Evolutionary conservation across 179 eudicot genomes (phyloP), one percentile per base, ranked within the genome.

Genomic region (Vitellaria paradoxa): DNA sequence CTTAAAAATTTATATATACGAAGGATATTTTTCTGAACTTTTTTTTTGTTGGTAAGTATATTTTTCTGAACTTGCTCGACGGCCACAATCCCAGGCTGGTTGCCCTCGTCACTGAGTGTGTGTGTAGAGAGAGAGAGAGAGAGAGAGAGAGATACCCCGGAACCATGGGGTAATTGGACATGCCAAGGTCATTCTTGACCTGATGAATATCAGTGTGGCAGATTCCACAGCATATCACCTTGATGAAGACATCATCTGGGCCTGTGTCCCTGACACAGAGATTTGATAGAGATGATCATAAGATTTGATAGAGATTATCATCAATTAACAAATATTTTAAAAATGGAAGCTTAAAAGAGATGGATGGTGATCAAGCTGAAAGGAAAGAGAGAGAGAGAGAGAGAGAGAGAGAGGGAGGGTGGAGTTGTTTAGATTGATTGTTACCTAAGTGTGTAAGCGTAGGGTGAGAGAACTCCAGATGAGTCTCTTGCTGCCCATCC

Each of bases 401-500:
- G 26, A 65, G 9, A 24, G 2, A 0, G 5, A 18, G 12, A 3
- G 57, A 13, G 37, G 21, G 3, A 50, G 52, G 52, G 45, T 20
- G 50, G 12, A 68, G 46, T n/a, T 62, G 6, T 5, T 42, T 42
- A 37, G 62, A 53, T 45, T 17, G 59, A 7, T 42, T 42, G 14
- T 47, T 72, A 92, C 98, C 97, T 91, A 82, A 94, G 93, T 53
- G 91, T 45, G 85, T 78, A 93, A 30, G 91, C 81, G 70, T 88
- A 93, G 12, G 97, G 98, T 6, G 97, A 81, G 26, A 95, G 97
- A 77, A 85, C n/a, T 9, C 98, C 99, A 75, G 99, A 87, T 0
- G 98, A 76, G 80, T 95, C 97, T 80, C 81, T 88, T 42, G 99
- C 99, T 20, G 99, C 99, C 90, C 90, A 95, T 15, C 99, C 99